Evolutionary conservation across 2,329 filamentous ascomycete species (phyloP).

Genomic region (Aspergillus bombycis): DNA sequence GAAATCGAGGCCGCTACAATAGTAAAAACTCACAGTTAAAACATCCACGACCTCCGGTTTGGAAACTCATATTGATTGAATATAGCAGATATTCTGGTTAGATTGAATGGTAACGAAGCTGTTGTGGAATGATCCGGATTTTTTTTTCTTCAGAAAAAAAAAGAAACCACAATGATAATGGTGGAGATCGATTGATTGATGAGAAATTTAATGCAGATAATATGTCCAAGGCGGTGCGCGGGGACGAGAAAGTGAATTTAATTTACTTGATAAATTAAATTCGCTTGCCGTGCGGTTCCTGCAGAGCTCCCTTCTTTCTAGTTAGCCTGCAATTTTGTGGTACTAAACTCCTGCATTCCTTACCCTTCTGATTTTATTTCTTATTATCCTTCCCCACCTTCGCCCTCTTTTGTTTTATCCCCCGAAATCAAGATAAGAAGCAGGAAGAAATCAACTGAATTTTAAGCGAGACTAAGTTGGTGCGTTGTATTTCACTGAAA

Average conservation of each 20-base stretch:
- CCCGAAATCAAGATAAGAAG: neutral
- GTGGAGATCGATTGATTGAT: slow-evolving; percentile 16
- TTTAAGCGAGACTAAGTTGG: neutral
- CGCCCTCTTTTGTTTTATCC: neutral
- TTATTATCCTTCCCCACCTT: neutral
- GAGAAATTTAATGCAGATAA: slow-evolving; percentile 21
- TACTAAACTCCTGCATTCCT: neutral
- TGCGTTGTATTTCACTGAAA: neutral
- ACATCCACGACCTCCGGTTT: slow-evolving; percentile 56
- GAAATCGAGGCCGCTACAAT: slow-evolving; percentile 2
- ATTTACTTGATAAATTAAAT: slow-evolving; percentile 1
- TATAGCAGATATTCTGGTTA: slow-evolving; percentile 9
- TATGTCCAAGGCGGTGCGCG: slow-evolving; percentile 24
- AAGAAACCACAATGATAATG: slow-evolving; percentile 8
- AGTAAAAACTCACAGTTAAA: slow-evolving; percentile 58
- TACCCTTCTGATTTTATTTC: neutral
- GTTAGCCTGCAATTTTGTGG: neutral
- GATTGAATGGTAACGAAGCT: neutral
- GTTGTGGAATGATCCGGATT: neutral
- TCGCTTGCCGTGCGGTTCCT: slow-evolving; percentile 19
- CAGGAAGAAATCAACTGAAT: neutral
- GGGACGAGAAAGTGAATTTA: slow-evolving; percentile 10
- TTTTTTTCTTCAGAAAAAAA: neutral
- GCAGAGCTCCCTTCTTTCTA: slow-evolving; percentile 11
- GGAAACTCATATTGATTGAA: slow-evolving; percentile 52